Conservation (phyloP, 1,284 basidiomycete species). For the Fomitopsis schrenkii region DNA sequence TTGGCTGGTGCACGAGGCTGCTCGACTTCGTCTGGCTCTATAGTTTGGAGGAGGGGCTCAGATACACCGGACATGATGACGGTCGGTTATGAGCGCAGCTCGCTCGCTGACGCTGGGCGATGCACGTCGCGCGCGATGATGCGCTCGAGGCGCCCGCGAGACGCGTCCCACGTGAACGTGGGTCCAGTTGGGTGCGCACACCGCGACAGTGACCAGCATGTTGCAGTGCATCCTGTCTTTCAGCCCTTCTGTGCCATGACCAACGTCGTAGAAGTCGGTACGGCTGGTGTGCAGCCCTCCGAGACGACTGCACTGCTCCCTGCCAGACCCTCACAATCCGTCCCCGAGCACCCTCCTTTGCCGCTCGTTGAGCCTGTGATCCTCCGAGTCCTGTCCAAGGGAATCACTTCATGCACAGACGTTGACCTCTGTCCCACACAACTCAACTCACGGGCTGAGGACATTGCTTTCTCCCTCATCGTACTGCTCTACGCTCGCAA, state of each 20-base stretch:
- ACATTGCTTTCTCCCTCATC: constrained; percentile 27
- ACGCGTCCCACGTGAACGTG: constrained; percentile 4
- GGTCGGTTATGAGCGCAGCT: background rate
- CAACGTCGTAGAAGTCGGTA: constrained; percentile 10
- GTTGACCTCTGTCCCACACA: constrained; percentile 15
- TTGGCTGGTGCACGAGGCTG: constrained; percentile 30
- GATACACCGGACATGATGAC: constrained; percentile 40
- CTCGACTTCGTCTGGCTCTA: constrained; percentile 65
- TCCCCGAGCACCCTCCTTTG: background rate
- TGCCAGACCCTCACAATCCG: background rate
- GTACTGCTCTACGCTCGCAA: constrained; percentile 21
- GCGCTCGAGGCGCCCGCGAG: background rate
- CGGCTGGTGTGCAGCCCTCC: too few relatives aligned
- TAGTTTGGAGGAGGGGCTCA: constrained; percentile 58
- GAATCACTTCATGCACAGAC: constrained; percentile 13
- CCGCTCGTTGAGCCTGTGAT: constrained; percentile 21
- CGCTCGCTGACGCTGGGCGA: background rate
- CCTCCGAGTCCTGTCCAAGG: constrained; percentile 18
- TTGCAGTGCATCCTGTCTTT: background rate
- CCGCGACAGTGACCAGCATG: too few relatives aligned
- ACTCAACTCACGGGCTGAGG: constrained; percentile 6
- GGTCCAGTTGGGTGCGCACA: background rate
- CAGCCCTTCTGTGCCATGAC: constrained; percentile 4
- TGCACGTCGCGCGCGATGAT: background rate
- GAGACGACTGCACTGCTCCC: constrained; percentile 19